Evolutionary conservation across 805 yeast species (phyloP).

Genomic region (Maudiozyma serrabonitensis): DNA sequence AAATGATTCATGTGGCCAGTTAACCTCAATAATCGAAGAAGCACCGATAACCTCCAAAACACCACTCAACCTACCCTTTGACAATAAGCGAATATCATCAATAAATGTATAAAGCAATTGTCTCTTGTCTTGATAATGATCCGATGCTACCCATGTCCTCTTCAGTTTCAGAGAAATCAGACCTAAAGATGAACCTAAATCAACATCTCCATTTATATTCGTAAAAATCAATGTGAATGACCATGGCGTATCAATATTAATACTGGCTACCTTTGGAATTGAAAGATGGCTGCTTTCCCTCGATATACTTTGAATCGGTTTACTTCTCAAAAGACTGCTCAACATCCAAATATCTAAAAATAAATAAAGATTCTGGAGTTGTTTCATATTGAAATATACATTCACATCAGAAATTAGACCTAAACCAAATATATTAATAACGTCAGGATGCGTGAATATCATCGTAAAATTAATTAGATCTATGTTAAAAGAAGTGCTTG

Average conservation of each 20-base stretch:
- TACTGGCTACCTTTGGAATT: slow-evolving; percentile 31
- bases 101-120: slow-evolving; percentile 60
- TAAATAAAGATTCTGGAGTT: slow-evolving; percentile 74
- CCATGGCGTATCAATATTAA: slow-evolving; percentile 59
- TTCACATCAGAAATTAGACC: slow-evolving; percentile 46
- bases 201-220: slow-evolving; percentile 47
- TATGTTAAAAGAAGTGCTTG: slow-evolving; percentile 59
- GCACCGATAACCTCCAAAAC: slow-evolving; percentile 40
- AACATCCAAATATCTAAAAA: slow-evolving; percentile 81
- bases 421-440: slow-evolving; percentile 37
- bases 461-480: slow-evolving; percentile 40
- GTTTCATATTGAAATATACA: slow-evolving; percentile 67
- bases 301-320: slow-evolving; percentile 6
- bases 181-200: slow-evolving; percentile 81
- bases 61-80: slow-evolving; percentile 80
- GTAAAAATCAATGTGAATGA: slow-evolving; percentile 46
- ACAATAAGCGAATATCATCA: slow-evolving; percentile 39
- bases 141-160: slow-evolving; percentile 57
- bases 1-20: slow-evolving; percentile 49
- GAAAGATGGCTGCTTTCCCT: slow-evolving; percentile 3
- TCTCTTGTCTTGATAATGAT: slow-evolving; percentile 58
- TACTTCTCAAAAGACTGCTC: slow-evolving; percentile 23
- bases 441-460: slow-evolving; percentile 37
- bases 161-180: slow-evolving; percentile 45
- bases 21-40: slow-evolving; percentile 52